Evolutionary conservation across 1,284 basidiomycete species (phyloP), one percentile per base, ranked within the genome.

Genomic region (Puccinia hordei): DNA sequence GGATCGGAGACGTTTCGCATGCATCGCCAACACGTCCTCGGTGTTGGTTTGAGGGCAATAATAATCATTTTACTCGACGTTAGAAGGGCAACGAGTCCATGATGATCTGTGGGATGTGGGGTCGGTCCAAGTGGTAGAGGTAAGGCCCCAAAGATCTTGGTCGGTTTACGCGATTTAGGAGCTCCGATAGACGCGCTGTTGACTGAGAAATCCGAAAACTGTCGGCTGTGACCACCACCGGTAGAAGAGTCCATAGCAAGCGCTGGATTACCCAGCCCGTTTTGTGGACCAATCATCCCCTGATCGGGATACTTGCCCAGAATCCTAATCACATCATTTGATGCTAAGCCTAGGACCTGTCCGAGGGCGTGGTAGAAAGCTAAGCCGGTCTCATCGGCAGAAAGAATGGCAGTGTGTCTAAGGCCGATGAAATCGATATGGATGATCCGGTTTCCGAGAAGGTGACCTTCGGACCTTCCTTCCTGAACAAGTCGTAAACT

Each of bases 331-430:
- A 94, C 94, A 85, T 99, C 97, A 59, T 93, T 92, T 12, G 95
- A 95, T 77, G 97, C 94, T 19, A 99, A 92, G 82, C 98, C 98
- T 24, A 99, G 88, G 9, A 99, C 92, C 84, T 94, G 95, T 24
- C 97, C 95, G 1, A 99, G 88, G 75, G 92, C 93, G 86, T 98
- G 96, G 86, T 94, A 98, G 86, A 99, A 99, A 0, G 94, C 92
- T 4, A 98, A 88, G 0, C 97, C 97, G 82, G 90, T 88, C 81
- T 95, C 93, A 85, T 99, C 97, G 0, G 94, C 93, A 13, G 92
- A 92, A 51, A 98, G 90, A 73, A 99, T 90, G 1, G 94, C 95
- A 0, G 97, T 99, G 84, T 98, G 96, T 53, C 96, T 89, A 22
- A 91, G 91, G 9, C 94, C 94, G n/a, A 99, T 90, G 84, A 99